phyloP scores from a whole-genome alignment of 2,329 filamentous ascomycete species.

The Hypoxylon rubiginosum region DNA sequence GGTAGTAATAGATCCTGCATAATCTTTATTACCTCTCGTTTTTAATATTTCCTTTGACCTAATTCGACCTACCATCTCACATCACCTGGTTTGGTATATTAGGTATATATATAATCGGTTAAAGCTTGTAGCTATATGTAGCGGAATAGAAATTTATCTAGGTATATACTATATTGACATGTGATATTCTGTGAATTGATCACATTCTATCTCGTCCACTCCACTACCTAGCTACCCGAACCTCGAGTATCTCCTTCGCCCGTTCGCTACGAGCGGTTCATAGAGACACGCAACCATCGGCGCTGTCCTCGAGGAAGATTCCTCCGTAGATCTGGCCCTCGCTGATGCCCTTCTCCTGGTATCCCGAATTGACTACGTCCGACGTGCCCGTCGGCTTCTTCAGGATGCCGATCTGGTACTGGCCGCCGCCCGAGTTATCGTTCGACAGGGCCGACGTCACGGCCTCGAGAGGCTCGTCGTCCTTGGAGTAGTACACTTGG shows the following conservation, averaged over 20 bases:
- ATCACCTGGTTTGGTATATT: neutral
- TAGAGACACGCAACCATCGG: slow-evolving; percentile 57
- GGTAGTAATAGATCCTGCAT: slow-evolving; percentile 1
- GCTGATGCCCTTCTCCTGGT: slow-evolving; percentile 60
- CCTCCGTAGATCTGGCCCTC: slow-evolving; percentile 66
- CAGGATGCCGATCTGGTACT: slow-evolving; percentile 69
- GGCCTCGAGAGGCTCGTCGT: slow-evolving; percentile 59
- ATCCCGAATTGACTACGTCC: slow-evolving; percentile 65
- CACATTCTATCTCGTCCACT: too few relatives aligned
- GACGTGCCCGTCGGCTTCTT: slow-evolving; percentile 68
- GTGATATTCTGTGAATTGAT: neutral
- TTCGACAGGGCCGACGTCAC: slow-evolving; percentile 62
- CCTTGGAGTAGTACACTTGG: slow-evolving; percentile 68
- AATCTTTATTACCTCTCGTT: neutral
- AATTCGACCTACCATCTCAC: neutral
- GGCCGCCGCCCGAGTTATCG: slow-evolving; percentile 66
- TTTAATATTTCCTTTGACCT: too few relatives aligned
- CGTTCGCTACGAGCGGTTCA: slow-evolving; percentile 37
- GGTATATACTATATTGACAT: neutral
- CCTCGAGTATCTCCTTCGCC: neutral
- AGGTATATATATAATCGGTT: neutral
- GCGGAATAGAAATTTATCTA: neutral
- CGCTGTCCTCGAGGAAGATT: slow-evolving; percentile 64
- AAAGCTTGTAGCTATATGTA: neutral
- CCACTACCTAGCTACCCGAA: neutral